Conservation (phyloP, 2,329 filamentous ascomycete species). For the Zasmidium citrigriseum region DNA sequence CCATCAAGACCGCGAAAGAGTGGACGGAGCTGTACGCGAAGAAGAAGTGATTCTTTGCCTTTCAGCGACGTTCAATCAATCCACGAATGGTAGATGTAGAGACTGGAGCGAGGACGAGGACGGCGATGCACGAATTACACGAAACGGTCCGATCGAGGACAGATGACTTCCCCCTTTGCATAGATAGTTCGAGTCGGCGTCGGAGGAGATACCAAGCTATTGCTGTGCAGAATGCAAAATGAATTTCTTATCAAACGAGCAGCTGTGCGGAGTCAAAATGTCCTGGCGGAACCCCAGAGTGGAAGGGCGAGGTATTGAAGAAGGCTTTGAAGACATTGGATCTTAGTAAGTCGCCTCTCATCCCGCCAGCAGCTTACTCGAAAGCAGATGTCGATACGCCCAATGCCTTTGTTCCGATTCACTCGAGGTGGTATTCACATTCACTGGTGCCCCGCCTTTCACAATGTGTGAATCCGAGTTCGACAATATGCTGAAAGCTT, state of each 20-base stretch:
- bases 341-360: too few species aligned
- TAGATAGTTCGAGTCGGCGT: neutral
- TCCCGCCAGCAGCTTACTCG: too few species aligned
- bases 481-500: too few species aligned
- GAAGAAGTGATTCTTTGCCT: slow-evolving; percentile 16
- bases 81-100: neutral
- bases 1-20: slow-evolving; percentile 87
- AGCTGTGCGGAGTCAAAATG: neutral
- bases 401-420: too few species aligned
- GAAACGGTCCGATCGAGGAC: neutral
- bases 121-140: neutral
- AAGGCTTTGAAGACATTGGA: too few species aligned
- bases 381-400: too few species aligned
- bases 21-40: slow-evolving; percentile 83
- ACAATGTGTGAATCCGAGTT: too few species aligned
- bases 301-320: neutral
- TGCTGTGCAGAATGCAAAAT: neutral
- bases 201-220: neutral
- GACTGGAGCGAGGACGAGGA: neutral
- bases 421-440: too few species aligned
- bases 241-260: neutral
- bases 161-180: neutral
- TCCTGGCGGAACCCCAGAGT: neutral
- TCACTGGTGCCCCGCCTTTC: too few species aligned
- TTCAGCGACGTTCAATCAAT: neutral